Conservation (phyloP, 164 flowering plant genomes). For the Umbilicus rupestris region DNA sequence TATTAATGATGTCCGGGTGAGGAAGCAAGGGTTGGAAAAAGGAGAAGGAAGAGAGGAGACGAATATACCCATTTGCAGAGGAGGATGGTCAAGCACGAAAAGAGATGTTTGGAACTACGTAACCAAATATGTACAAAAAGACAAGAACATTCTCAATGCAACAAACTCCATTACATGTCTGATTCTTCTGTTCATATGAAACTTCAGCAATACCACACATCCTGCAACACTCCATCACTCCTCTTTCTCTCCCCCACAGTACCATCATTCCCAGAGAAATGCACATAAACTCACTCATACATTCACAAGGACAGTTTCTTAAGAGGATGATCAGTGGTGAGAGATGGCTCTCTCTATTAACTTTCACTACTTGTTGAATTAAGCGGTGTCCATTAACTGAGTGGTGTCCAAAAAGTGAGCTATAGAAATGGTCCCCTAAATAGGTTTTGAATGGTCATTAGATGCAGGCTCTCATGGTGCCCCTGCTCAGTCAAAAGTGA, state of each 20-base stretch:
- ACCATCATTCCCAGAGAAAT: slow-evolving; percentile 1
- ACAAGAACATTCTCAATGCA: slow-evolving; percentile 2
- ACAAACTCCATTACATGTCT: neutral
- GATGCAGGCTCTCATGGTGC: slow-evolving; percentile 4
- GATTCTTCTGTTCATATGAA: slow-evolving; percentile 5
- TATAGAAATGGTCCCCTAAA: slow-evolving; percentile 1
- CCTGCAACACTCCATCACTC: slow-evolving; percentile 4
- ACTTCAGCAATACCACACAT: slow-evolving; percentile 5
- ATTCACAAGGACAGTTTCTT: neutral
- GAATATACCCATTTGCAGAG: slow-evolving; percentile 4
- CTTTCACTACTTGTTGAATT: neutral
- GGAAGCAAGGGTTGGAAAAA: neutral
- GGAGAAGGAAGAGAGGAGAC: neutral
- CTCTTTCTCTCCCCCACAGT: slow-evolving; percentile 4
- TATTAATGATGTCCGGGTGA: neutral
- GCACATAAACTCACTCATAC: neutral
- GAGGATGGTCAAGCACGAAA: slow-evolving; percentile 6
- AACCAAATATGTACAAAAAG: slow-evolving; percentile 6
- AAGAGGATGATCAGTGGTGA: too few species aligned
- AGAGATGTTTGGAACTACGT: slow-evolving; percentile 1
- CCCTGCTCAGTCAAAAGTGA: slow-evolving; percentile 8
- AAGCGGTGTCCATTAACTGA: neutral
- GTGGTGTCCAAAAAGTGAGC: neutral
- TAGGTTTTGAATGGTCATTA: neutral
- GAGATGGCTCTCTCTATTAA: too few species aligned